phyloP scores from a whole-genome alignment of 352 stramenopile species.

The Pythium pyrilobum region DNA sequence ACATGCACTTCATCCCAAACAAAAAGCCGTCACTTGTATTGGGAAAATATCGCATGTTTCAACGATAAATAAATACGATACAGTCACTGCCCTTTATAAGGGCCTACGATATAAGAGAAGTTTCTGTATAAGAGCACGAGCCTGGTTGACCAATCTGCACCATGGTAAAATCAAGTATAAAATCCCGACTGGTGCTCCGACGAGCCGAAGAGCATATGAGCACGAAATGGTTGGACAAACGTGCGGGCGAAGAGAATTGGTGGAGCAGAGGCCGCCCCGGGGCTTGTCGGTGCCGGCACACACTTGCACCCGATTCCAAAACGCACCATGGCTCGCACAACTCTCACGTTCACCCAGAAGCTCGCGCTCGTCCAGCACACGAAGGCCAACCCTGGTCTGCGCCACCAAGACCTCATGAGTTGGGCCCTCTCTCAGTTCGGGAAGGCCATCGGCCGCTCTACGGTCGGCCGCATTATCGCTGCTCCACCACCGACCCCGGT shows the following conservation, averaged over 20 bases:
- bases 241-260: neutral
- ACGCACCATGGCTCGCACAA: neutral
- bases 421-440: conserved; percentile 9
- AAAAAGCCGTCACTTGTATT: too few species aligned
- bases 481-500: neutral
- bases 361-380: neutral
- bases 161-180: neutral
- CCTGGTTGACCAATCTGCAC: neutral
- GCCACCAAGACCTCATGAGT: conserved; percentile 2
- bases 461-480: neutral
- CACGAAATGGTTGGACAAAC: neutral
- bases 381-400: neutral
- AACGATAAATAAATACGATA: too few species aligned
- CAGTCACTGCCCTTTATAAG: neutral
- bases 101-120: neutral
- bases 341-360: conserved; percentile 7
- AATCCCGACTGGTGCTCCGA: neutral
- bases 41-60: too few species aligned
- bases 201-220: neutral
- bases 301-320: neutral
- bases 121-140: neutral
- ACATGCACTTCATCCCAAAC: too few species aligned
- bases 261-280: neutral
- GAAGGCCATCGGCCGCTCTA: conserved; percentile 3
- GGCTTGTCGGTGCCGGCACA: neutral